Conservation (phyloP, 768 basidiomycete species). For the Aureoboletus auriporus region DNA sequence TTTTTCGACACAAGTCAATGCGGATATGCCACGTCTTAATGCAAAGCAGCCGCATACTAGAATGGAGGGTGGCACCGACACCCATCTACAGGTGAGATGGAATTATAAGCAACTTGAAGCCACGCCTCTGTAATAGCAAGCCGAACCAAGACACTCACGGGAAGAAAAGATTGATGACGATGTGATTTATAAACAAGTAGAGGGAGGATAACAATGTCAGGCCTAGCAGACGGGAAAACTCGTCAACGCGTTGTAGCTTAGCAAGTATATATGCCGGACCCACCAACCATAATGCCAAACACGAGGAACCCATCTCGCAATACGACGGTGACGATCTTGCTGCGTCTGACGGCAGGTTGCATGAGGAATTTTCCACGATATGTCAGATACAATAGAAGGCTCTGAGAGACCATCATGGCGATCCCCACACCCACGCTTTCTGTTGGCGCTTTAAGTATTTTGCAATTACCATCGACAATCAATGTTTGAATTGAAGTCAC, state of each 20-base stretch:
- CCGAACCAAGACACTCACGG: constrained; percentile 9
- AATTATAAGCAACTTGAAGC: not conserved
- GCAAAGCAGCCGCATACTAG: constrained; percentile 6
- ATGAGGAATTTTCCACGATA: constrained; percentile 12
- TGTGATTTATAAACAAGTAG: constrained; percentile 1
- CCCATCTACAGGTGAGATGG: constrained; percentile 9
- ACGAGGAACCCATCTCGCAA: constrained; percentile 17
- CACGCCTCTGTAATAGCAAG: not conserved
- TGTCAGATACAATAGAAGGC: constrained; percentile 11
- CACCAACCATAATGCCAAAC: constrained; percentile 6
- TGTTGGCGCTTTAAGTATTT: not conserved
- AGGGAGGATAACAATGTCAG: not conserved
- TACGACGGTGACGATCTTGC: constrained; percentile 9
- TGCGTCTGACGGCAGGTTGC: constrained; percentile 7
- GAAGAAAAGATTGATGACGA: constrained; percentile 9
- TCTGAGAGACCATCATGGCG: constrained; percentile 9
- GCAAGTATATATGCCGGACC: not conserved
- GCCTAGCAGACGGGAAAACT: constrained; percentile 1
- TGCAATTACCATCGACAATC: constrained; percentile 11
- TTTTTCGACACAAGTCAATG: not conserved
- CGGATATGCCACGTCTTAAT: too few relatives aligned
- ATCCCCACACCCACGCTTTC: not conserved
- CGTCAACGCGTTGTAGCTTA: not conserved
- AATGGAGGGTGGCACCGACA: constrained; percentile 6
- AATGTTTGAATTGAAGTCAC: not conserved